phyloP scores from a whole-genome alignment of 192 early-diverging fungal species.

The Martensiomyces pterosporus region DNA sequence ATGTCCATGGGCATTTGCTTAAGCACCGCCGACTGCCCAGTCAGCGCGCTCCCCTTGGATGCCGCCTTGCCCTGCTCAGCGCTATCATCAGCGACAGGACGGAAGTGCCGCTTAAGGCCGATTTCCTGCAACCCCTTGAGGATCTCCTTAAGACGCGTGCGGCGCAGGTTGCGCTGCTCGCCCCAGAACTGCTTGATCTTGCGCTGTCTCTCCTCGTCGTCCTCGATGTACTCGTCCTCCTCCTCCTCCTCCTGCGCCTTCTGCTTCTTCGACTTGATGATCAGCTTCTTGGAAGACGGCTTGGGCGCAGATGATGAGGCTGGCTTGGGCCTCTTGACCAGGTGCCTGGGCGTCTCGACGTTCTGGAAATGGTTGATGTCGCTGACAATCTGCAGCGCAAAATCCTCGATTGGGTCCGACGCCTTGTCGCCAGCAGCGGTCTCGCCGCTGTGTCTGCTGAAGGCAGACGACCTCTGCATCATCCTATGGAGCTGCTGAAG shows the following conservation, averaged over 20 bases:
- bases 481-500: conserved; percentile 19
- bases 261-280: conserved; percentile 20
- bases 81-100: not conserved
- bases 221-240: conserved; percentile 20
- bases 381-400: conserved; percentile 27
- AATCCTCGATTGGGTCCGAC: conserved; percentile 9
- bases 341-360: conserved; percentile 37
- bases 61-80: not conserved
- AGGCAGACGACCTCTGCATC: conserved; percentile 11
- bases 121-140: conserved; percentile 35
- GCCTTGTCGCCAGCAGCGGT: not conserved
- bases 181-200: conserved; percentile 42
- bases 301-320: not conserved
- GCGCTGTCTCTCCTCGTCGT: conserved; percentile 46
- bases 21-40: conserved; percentile 17
- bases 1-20: conserved; percentile 22
- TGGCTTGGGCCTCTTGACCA: conserved; percentile 15
- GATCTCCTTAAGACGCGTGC: conserved; percentile 46
- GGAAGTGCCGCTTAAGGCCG: conserved; percentile 35
- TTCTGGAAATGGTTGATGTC: conserved; percentile 42
- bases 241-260: conserved; percentile 13
- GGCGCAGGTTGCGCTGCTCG: conserved; percentile 48
- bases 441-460: no score
- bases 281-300: conserved; percentile 14
- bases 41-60: not conserved